Conservation (phyloP, 306 rosid genomes). For the Geum urbanum region DNA sequence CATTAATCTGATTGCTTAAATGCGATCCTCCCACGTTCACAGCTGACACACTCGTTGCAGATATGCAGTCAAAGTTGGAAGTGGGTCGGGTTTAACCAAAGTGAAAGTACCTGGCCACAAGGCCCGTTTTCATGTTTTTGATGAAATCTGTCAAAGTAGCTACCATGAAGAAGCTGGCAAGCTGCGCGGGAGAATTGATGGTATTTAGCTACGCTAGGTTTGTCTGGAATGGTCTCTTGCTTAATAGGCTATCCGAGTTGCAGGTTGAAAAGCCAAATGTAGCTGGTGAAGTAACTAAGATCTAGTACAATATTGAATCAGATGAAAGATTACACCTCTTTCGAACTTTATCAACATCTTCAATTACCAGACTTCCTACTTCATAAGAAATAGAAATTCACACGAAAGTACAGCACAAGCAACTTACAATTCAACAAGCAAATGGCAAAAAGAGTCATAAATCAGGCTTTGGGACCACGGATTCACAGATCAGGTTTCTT, state of each 20-base stretch:
- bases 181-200: no score
- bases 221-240: no score
- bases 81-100: background rate
- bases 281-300: background rate
- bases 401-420: background rate
- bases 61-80: background rate
- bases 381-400: constrained; percentile 1
- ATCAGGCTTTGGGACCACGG: background rate
- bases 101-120: background rate
- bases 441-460: background rate
- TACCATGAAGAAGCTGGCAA: no score
- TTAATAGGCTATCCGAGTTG: background rate
- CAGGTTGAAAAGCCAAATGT: background rate
- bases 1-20: background rate
- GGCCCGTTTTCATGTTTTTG: background rate
- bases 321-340: background rate
- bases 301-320: background rate
- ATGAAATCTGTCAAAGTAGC: no score
- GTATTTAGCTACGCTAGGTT: no score
- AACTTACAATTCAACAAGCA: background rate
- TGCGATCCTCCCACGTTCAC: constrained; percentile 1
- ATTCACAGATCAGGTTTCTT: background rate
- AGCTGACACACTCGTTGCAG: background rate
- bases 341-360: background rate
- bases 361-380: background rate